These are phyloP conservation scores for Vitis hybrid DNA, from an alignment of 177 flowering plant species.

Conservation along the genomic window DNA sequence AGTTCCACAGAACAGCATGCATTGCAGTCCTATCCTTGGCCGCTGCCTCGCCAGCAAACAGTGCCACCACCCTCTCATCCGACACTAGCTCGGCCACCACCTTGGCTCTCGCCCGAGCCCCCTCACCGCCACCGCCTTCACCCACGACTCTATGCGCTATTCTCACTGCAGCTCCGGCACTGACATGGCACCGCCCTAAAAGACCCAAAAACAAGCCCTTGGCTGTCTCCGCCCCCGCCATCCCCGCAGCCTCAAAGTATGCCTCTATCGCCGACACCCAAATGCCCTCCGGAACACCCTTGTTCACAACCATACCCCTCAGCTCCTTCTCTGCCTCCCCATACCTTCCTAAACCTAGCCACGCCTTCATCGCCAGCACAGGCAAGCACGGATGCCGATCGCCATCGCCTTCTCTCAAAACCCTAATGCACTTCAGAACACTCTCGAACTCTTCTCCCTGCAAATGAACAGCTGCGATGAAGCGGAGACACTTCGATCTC, in stretches of 20 bases:
- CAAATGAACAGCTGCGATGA: conserved; percentile 81
- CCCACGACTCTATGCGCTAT: conserved; percentile 54
- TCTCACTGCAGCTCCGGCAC: conserved; percentile 72
- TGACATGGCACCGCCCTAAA: conserved; percentile 74
- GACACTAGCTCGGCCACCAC: conserved; percentile 75
- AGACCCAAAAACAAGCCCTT: conserved; percentile 79
- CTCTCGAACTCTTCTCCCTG: conserved; percentile 80
- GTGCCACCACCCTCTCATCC: conserved; percentile 72
- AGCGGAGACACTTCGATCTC: conserved; percentile 63
- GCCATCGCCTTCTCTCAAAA: conserved; percentile 61
- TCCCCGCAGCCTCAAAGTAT: conserved; percentile 69
- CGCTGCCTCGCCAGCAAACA: conserved; percentile 52
- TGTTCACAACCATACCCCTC: conserved; percentile 64
- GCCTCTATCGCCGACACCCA: conserved; percentile 90
- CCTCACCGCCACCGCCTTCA: conserved; percentile 38
- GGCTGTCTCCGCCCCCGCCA: conserved; percentile 72
- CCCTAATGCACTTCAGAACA: conserved; percentile 83
- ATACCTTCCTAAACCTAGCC: conserved; percentile 73
- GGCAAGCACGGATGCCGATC: conserved; percentile 68
- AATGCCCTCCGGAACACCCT: conserved; percentile 78
- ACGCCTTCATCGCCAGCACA: conserved; percentile 96
- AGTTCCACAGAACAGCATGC: conserved; percentile 92
- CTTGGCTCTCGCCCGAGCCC: conserved; percentile 49
- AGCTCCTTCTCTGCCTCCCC: conserved; percentile 93
- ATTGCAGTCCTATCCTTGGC: conserved; percentile 70